A percentile compares a stretch with the other conserved stretches of the same genome.
Evolutionary conservation across 768 basidiomycete species (phyloP).

Genomic region (Boletus barrowsii): DNA sequence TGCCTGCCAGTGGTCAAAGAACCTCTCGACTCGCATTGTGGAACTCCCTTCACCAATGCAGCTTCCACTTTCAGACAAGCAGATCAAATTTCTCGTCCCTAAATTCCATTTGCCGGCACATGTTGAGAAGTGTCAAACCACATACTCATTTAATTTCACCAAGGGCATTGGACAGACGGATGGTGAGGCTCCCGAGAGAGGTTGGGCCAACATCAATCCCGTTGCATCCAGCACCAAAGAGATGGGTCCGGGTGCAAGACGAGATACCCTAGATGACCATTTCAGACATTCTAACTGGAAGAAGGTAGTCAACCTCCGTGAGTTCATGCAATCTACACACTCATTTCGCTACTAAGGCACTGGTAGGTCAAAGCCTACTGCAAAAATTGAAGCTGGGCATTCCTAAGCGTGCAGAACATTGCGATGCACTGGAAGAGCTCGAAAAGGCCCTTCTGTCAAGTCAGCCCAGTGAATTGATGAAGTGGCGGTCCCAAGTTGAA

Average conservation of each 20-base stretch:
- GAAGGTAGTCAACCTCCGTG: neutral
- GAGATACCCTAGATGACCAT: neutral
- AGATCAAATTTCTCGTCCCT: neutral
- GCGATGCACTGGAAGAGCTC: no score
- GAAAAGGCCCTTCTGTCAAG: no score
- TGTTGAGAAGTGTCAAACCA: neutral
- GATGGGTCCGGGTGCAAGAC: neutral
- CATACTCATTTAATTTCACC: neutral
- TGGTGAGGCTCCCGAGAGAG: neutral
- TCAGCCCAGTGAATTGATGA: no score
- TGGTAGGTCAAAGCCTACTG: no score
- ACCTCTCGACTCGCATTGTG: neutral
- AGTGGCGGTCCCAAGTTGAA: no score
- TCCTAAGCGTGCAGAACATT: no score
- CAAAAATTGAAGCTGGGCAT: no score
- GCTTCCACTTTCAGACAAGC: neutral
- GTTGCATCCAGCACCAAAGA: neutral
- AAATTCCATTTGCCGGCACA: neutral
- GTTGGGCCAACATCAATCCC: neutral
- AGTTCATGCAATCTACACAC: no score
- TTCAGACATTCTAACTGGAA: neutral
- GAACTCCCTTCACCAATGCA: neutral
- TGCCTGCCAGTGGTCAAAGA: neutral
- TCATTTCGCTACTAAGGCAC: no score
- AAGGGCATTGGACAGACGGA: neutral